Percentiles rank a stretch among this genome's conserved stretches.
phyloP scores from a whole-genome alignment of 148 eudicot species.

The Cornus controversa region DNA sequence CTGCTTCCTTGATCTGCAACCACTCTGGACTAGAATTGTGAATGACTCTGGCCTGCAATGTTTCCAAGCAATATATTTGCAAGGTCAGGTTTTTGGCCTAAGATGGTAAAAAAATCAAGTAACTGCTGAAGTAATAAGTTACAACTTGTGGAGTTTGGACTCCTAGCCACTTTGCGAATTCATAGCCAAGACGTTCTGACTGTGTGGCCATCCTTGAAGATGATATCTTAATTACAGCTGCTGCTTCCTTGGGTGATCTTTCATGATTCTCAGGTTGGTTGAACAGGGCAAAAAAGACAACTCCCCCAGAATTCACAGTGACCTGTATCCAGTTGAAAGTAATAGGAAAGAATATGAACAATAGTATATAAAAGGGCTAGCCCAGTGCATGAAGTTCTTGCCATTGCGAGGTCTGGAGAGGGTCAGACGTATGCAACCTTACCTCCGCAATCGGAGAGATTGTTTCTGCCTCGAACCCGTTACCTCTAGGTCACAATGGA shows the following conservation, averaged over 20 bases:
- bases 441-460: too few relatives aligned
- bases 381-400: too few relatives aligned
- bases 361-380: too few relatives aligned
- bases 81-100: constrained; percentile 3
- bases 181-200: constrained; percentile 97
- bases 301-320: constrained; percentile 98
- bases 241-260: constrained; percentile 66
- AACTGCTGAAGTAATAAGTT: constrained; percentile 20
- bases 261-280: constrained; percentile 56
- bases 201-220: constrained; percentile 99
- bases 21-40: constrained; percentile 86
- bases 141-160: constrained; percentile 87
- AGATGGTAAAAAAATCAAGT: constrained; percentile 9
- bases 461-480: too few relatives aligned
- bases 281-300: constrained; percentile 93
- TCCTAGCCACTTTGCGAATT: constrained; percentile 96
- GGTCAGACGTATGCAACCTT: too few relatives aligned
- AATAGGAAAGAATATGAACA: background rate
- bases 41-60: constrained; percentile 81
- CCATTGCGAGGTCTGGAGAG: too few relatives aligned
- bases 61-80: background rate
- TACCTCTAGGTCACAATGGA: too few relatives aligned
- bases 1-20: constrained; percentile 89
- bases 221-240: constrained; percentile 92
- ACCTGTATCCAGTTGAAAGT: constrained; percentile 43